Base-by-base conservation (phyloP, 208 protist genomes). In the Acanthamoeba culbertsoni region DNA sequence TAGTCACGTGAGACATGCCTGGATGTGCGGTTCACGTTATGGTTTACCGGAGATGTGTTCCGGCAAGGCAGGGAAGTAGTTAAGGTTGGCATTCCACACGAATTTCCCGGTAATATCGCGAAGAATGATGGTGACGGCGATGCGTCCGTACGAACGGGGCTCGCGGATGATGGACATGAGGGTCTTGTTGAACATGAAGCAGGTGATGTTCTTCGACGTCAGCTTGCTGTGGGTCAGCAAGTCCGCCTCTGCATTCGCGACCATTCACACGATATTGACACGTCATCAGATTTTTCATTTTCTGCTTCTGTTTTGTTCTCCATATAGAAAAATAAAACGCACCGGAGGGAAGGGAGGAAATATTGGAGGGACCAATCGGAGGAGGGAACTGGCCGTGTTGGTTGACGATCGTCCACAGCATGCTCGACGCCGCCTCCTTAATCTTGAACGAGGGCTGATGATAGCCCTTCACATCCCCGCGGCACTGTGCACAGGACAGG, bases 111-210 rank as follows among this genome's bases (percentile, higher is more conserved):
- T 31, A 1, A 65, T 33, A 42, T 89, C 71, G 71, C 71, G 71
- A 40, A 82, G 71, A 53, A 82, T 53, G 28, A 82, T 53, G 43
- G 71, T 82, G 42, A 82, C 71, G 71, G 71, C 71, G 43, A 82
- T 89, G 20, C 79, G 28, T 0, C 79, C 79, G 51, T 65, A 89
- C 28, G 55, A 89, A 35, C 79, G 46, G 26, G 79, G 79, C 53
- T 89, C 53, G 53, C 79, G 46, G 51, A 89, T 89, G 5, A 89
- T 35, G 10, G 79, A 89, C 33, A 89, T 59, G 10, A 89, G 48
- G 14, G 79, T 89, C 79, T 89, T 89, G 79, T 89, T 89, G 79
- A 89, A 89, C 18, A 89, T 18, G 42, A 89, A 89, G 51, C 79
- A 89, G 26, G 79, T 68, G 79, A 89, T 89, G 55, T 65, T 89